Conservation (phyloP, 768 basidiomycete genomes). For the Rhizopogon vulgaris region DNA sequence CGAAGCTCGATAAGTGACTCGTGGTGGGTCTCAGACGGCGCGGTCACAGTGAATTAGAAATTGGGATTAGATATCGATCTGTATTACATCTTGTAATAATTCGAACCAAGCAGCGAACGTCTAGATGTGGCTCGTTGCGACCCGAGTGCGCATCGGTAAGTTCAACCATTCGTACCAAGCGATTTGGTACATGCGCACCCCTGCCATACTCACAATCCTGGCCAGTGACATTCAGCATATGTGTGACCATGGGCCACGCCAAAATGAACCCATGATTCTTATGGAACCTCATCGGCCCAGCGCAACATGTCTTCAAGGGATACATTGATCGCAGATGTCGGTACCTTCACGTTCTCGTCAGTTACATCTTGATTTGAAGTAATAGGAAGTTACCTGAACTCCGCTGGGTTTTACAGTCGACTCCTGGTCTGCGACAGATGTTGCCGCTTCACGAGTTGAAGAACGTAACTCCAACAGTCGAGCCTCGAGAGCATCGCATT, state of each 20-base stretch:
- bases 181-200: background rate
- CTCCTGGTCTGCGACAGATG: background rate
- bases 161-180: background rate
- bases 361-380: background rate
- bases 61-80: background rate
- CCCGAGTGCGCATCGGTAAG: background rate
- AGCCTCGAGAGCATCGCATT: constrained; percentile 65
- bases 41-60: background rate
- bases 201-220: too few species aligned
- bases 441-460: constrained; percentile 10
- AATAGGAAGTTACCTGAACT: background rate
- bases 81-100: background rate
- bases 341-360: background rate
- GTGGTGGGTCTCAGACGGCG: too few species aligned
- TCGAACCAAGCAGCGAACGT: background rate
- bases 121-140: background rate
- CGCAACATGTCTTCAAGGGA: constrained; percentile 38
- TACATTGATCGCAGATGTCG: background rate
- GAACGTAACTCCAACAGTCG: constrained; percentile 52
- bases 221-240: background rate
- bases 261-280: constrained; percentile 1
- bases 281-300: constrained; percentile 50
- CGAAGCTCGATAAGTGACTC: too few species aligned
- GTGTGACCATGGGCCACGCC: background rate
- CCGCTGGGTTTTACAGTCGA: background rate